Percentiles rank a stretch among this genome's conserved stretches.
Evolutionary conservation across 805 yeast genomes (phyloP).

Genomic region (Sungouiella thailandica): DNA sequence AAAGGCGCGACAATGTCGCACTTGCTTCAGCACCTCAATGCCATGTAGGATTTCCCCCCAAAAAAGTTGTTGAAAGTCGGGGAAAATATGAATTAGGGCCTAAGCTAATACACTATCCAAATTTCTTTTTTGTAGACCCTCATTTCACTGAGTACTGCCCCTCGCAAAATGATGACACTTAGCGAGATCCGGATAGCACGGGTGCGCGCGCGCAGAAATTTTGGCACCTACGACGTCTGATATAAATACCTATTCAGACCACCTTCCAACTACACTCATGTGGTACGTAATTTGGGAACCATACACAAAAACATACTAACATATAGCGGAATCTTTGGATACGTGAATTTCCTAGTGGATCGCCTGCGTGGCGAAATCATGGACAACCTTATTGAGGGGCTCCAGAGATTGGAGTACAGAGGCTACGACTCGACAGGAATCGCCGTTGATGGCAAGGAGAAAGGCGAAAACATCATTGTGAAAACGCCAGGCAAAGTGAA

Average conservation of each 20-base stretch:
- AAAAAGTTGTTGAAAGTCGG: too few species aligned
- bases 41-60: conserved; percentile 14
- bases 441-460: conserved; percentile 86
- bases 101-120: too few species aligned
- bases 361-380: conserved; percentile 89
- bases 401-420: conserved; percentile 85
- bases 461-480: conserved; percentile 65
- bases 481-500: conserved; percentile 91
- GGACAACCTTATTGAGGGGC: conserved; percentile 82
- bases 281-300: too few species aligned
- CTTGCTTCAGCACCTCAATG: conserved; percentile 2
- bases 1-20: conserved; percentile 1
- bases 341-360: conserved; percentile 91
- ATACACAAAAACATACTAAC: conserved; percentile 20
- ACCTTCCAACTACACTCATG: too few species aligned
- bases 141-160: too few species aligned
- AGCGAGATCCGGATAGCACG: too few species aligned
- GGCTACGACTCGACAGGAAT: conserved; percentile 98
- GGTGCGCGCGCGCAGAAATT: too few species aligned
- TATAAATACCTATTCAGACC: too few species aligned
- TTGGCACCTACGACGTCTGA: too few species aligned
- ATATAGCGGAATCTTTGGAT: conserved; percentile 91
- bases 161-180: too few species aligned
- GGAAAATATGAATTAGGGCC: too few species aligned
- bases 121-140: too few species aligned